Conservation (phyloP, 1,139 yeast genomes). For the Pichia sp. region DNA sequence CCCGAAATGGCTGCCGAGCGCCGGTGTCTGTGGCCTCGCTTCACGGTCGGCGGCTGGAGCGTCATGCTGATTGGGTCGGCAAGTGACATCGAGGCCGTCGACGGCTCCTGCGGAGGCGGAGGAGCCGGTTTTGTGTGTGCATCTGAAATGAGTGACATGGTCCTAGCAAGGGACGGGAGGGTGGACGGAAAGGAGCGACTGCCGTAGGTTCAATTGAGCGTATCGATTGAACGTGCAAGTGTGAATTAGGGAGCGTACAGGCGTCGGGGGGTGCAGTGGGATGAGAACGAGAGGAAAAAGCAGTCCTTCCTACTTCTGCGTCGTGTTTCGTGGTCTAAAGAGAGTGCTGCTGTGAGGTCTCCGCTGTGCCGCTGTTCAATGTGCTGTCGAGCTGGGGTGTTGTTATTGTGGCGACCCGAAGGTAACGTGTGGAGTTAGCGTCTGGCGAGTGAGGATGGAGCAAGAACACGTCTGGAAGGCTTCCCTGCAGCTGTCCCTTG, state of each 20-base stretch:
- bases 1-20: constrained; percentile 73
- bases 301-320: too few relatives aligned
- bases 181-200: neutral
- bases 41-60: constrained; percentile 17
- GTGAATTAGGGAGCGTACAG: too few relatives aligned
- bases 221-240: too few relatives aligned
- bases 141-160: constrained; percentile 3
- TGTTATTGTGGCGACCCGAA: too few relatives aligned
- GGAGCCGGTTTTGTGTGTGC: neutral
- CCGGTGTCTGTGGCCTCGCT: constrained; percentile 58
- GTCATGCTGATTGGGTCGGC: constrained; percentile 17
- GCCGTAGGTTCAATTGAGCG: neutral
- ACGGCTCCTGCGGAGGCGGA: neutral
- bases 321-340: too few relatives aligned
- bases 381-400: neutral
- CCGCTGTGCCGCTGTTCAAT: neutral
- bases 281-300: too few relatives aligned
- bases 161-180: neutral
- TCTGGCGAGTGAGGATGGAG: neutral
- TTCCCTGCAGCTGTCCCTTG: neutral
- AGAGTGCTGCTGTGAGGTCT: neutral
- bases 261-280: neutral
- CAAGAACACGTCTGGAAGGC: neutral
- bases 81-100: constrained; percentile 1
- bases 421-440: neutral